Percentiles rank a stretch among this genome's conserved stretches.
Evolutionary conservation across 2,329 filamentous ascomycete species (phyloP).

Genomic region (Botrytis medusae): DNA sequence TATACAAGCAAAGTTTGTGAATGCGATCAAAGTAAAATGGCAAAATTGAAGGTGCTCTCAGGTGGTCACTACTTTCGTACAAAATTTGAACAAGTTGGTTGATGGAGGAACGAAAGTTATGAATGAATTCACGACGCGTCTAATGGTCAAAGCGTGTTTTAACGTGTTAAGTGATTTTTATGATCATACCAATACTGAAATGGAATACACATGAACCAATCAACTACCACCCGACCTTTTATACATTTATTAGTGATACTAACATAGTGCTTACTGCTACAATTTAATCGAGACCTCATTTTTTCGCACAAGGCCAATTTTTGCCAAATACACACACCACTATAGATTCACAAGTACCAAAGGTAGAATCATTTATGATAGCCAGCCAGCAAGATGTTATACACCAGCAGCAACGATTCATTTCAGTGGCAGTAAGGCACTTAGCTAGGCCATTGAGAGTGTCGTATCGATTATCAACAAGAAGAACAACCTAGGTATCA

Average conservation of each 20-base stretch:
- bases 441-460: background rate
- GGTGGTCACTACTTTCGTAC: constrained; percentile 18
- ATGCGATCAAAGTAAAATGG: background rate
- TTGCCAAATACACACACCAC: too few relatives aligned
- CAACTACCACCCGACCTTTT: background rate
- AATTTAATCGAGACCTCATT: background rate
- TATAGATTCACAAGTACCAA: background rate
- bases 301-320: background rate
- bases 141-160: constrained; percentile 26
- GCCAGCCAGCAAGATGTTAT: background rate
- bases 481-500: background rate
- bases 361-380: background rate
- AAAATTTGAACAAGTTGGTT: constrained; percentile 15
- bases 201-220: background rate
- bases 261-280: background rate
- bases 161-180: constrained; percentile 37
- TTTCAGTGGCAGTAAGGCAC: background rate
- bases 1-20: background rate
- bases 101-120: constrained; percentile 18
- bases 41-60: constrained; percentile 26
- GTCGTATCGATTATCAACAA: background rate
- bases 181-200: background rate
- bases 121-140: constrained; percentile 27
- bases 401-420: background rate
- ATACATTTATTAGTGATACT: too few relatives aligned